Evolutionary conservation across 2,329 filamentous ascomycete species (phyloP).

Genomic region (Pseudogymnoascus sp.): DNA sequence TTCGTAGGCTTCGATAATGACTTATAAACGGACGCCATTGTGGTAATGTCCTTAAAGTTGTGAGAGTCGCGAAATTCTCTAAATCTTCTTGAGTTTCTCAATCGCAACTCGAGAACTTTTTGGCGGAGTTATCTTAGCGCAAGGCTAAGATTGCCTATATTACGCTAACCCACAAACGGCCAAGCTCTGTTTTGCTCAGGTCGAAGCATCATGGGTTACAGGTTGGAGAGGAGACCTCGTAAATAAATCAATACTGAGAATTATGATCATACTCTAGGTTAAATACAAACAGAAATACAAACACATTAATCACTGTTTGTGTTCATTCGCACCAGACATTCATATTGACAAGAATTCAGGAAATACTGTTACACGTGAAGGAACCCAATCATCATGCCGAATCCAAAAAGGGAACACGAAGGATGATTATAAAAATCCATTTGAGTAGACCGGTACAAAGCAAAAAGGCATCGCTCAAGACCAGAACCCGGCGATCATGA

Average conservation of each 20-base stretch:
- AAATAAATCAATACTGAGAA: not conserved
- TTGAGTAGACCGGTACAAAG: constrained; percentile 10
- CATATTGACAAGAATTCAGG: constrained; percentile 4
- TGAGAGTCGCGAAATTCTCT: constrained; percentile 21
- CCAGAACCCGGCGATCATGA: constrained; percentile 8
- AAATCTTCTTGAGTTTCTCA: constrained; percentile 13
- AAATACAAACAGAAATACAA: not conserved
- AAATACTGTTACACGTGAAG: constrained; percentile 13
- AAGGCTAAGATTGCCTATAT: constrained; percentile 4
- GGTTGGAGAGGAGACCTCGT: not conserved
- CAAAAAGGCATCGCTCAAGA: constrained; percentile 4
- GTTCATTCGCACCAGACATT: not conserved
- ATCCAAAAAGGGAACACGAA: constrained; percentile 15
- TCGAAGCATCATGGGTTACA: not conserved
- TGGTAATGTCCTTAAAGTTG: constrained; percentile 21
- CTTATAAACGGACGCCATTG: constrained; percentile 70
- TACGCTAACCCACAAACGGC: not conserved
- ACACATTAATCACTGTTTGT: not conserved
- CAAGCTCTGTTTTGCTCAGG: not conserved
- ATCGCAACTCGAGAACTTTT: constrained; percentile 14
- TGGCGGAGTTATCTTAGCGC: constrained; percentile 13
- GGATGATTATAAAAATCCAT: constrained; percentile 10
- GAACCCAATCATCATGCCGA: constrained; percentile 14
- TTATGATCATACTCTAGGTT: not conserved
- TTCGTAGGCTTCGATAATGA: constrained; percentile 57